These are phyloP conservation scores for Hyparrhenia diplandra DNA, from an alignment of 176 grass and related monocot genomes.

Conservation along the genomic window DNA sequence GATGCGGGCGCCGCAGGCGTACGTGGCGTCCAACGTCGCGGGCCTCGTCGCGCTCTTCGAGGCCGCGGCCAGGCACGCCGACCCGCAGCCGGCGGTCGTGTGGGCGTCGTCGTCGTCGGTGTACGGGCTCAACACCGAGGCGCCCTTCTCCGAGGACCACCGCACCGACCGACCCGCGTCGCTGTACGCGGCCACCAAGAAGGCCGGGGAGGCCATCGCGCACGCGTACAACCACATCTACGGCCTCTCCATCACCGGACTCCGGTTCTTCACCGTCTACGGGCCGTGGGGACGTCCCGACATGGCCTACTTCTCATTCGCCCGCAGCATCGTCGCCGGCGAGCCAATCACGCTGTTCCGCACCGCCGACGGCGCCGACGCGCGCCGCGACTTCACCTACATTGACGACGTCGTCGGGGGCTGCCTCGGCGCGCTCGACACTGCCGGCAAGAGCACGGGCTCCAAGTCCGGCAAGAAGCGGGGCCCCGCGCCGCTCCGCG, in stretches of 20 bases:
- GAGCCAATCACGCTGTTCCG: conserved; percentile 78
- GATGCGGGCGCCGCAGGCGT: conserved; percentile 73
- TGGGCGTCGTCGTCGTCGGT: conserved; percentile 97
- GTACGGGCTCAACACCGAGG: conserved; percentile 78
- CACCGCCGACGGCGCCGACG: conserved; percentile 49
- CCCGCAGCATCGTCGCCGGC: conserved; percentile 65
- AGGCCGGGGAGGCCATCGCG: conserved; percentile 95
- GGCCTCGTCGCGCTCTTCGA: conserved; percentile 75
- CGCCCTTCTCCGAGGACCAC: conserved; percentile 87
- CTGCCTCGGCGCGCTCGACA: conserved; percentile 80
- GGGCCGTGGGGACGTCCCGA: conserved; percentile 97
- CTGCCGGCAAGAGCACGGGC: conserved; percentile 73
- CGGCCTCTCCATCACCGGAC: conserved; percentile 89
- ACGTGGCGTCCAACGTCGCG: conserved; percentile 92
- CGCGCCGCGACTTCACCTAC: conserved; percentile 86
- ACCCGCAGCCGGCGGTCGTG: conserved; percentile 88
- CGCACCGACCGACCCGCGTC: conserved; percentile 84
- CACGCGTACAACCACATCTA: conserved; percentile 99
- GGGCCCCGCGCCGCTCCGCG: conserved; percentile 62
- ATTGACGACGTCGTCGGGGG: conserved; percentile 90
- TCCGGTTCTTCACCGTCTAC: conserved; percentile 97
- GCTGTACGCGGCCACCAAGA: conserved; percentile 97
- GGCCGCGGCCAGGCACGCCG: conserved; percentile 63
- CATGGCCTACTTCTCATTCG: conserved; percentile 98
- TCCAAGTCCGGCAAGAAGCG: conserved; percentile 53